Base-by-base conservation (phyloP, 305 asterid species). In the Fraxinus greggii region DNA sequence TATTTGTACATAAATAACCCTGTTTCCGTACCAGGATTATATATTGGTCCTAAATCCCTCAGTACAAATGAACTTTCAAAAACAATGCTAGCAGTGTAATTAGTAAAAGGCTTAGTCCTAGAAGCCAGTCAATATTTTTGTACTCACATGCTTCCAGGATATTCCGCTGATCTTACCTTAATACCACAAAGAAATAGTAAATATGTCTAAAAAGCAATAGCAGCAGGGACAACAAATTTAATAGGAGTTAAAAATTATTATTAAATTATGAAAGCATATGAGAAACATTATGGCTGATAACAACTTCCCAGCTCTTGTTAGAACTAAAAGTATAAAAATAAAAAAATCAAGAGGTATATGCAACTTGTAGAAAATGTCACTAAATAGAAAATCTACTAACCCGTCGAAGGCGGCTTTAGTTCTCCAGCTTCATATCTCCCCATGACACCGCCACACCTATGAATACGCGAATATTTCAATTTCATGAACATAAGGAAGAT, bases 371-470 rank as follows among this genome's bases (percentile, higher is more conserved):
- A 72, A 72, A 72, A 72, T 72, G 76, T 33, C 19, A 61, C 28
- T 35, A 72, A 29, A 29, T 8, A 54, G 63, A 80, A 78, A 77
- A 78, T 75, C 13, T 75, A 86, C 90, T 45, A 79, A 89, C 92
- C 89, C 24, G 82, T 84, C 56, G 90, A 89, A 80, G 92, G 92
- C 74, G 92, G 91, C 81, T 85, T 89, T 74, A 89, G 90, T 83
- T 89, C 92, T 61, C 92, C 92, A 78, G 92, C 89, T 35, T 89
- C 90, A 82, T 89, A 89, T 75, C 87, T 89, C 7, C 92, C 92
- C 90, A 89, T 84, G 56, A 89, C 92, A 56, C 92, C 92, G 15
- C 91, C 89, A 83, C 92, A 89, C 92, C 92, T 89, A 78, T 79
- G 70, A 80, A 63, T 31, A 12, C 56, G 67, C 9, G 7, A 72